These are phyloP conservation scores for Cordyceps cicadae DNA, from an alignment of 2,329 filamentous ascomycete species.

Conservation along the genomic window DNA sequence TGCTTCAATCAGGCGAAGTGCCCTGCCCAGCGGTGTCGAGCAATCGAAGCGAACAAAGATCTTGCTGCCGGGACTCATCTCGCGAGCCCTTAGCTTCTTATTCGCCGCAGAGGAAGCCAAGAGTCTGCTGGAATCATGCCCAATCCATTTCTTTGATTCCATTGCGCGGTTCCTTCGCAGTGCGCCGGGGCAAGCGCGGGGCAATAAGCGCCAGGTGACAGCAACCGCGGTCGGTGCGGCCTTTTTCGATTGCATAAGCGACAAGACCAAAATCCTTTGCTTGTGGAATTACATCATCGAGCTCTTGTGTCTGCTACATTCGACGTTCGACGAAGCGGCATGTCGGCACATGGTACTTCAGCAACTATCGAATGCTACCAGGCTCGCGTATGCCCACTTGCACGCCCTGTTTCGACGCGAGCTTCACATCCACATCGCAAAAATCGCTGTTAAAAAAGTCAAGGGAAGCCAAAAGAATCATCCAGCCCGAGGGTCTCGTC, in stretches of 20 bases:
- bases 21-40: background rate
- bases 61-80: background rate
- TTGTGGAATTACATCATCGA: background rate
- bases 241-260: background rate
- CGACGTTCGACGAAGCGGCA: background rate
- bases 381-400: background rate
- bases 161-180: background rate
- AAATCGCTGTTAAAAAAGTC: background rate
- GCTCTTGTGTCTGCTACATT: background rate
- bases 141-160: background rate
- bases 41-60: background rate
- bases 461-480: background rate
- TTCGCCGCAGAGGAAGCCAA: background rate
- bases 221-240: background rate
- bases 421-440: background rate
- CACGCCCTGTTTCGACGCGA: background rate
- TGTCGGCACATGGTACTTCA: background rate
- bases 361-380: background rate
- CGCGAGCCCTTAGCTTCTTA: background rate
- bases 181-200: background rate
- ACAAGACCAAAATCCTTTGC: background rate
- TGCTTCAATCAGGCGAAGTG: background rate
- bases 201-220: too few species aligned
- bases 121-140: background rate
- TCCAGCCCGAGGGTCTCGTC: background rate